Base-by-base conservation (phyloP, 805 yeast genomes). In the Ogataea glucozyma region DNA sequence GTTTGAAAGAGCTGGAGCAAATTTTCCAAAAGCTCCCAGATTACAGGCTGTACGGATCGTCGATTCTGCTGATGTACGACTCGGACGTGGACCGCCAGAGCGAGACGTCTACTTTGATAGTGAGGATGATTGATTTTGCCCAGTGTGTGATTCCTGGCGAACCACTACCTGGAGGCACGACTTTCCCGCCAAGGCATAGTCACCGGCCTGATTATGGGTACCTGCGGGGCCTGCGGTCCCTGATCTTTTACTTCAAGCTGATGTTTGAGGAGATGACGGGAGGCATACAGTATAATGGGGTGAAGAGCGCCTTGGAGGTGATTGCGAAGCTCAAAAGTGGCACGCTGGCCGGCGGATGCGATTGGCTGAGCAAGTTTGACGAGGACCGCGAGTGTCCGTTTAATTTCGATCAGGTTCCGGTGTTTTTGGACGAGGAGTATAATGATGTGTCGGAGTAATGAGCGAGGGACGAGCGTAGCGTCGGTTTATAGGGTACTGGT, bases 81-180 rank as follows among this genome's bases (percentile, higher is more conserved):
- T 95, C 89, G 10, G 70, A 65, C 3, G 56, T 43, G 2, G 58
- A 55, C 26, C 42, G 35, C 9, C 38, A 46, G 7, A 36, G 41
- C 5, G 49, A 48, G 9, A 33, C 17, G 23, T 52, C 60, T 4
- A 56, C 65, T 2, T 23, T 65, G 13, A 56, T 65, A 47, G 79
- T 89, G n/a, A 79, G 89, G 49, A 75, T 95, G 42, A 93, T 93
- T 53, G 99, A 93, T 66, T 93, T 93, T 72, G 98, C 98, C 1
- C 96, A 90, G 60, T 85, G 95, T 57, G 83, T 88, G 12, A 85
- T 88, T 23, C 79, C 79, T 3, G 83, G 78, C 31, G 78, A 76
- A 44, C 67, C 70, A 30, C 56, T 70, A 13, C 65, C 72, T 0
- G 61, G 61, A 12, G 55, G 63, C 11, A 72, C 75, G 13, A 72